Base-by-base conservation (phyloP, 306 rosid genomes). In the Heteromeles arbutifolia region DNA sequence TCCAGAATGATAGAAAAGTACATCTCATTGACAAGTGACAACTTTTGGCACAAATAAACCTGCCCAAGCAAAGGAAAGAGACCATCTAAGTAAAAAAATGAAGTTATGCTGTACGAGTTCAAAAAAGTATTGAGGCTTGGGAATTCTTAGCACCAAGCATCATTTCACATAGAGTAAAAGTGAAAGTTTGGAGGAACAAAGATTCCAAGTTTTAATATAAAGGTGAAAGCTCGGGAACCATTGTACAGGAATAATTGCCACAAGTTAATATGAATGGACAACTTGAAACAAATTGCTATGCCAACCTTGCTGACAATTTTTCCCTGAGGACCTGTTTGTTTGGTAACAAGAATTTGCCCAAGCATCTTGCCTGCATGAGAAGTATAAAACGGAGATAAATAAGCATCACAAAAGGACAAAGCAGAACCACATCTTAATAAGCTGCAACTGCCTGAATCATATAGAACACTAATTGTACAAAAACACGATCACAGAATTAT, bases 1-100 rank as follows among this genome's bases (percentile, higher is more conserved):
- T 96, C 99, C 81, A 96, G 78, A n/a, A 97, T 92, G 66, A 96
- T 92, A 70, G 98, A 96, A 77, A 96, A 96, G 89, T 96, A 96
- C 99, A 96, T 96, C 85, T 96, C 99, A 39, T 96, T 96, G 80
- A 87, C 93, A 73, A 96, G 98, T 45, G 97, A 87, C 77, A 96
- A 79, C 80, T 90, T 96, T 85, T 96, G 81, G 62, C 97, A 90
- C 84, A 96, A 80, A 81, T 92, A 92, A 80, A 92, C 96, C 99
- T 92, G 91, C 59, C 52, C 7, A 83, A 75, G 67, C 34, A 74
- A 79, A 61, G 68, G 69, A 82, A 64, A 72, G 5, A 45, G 81
- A 87, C 56, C 68, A 10, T 17, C 52, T 69, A 43, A 75, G 59
- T 66, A 74, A 66, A 67, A 67, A n/a, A 14, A 28, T 21, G 28